A percentile compares a stretch with the other conserved stretches of the same genome.
Evolutionary conservation across 352 stramenopile species (phyloP).

Genomic region (Phytophthora citrophthora): DNA sequence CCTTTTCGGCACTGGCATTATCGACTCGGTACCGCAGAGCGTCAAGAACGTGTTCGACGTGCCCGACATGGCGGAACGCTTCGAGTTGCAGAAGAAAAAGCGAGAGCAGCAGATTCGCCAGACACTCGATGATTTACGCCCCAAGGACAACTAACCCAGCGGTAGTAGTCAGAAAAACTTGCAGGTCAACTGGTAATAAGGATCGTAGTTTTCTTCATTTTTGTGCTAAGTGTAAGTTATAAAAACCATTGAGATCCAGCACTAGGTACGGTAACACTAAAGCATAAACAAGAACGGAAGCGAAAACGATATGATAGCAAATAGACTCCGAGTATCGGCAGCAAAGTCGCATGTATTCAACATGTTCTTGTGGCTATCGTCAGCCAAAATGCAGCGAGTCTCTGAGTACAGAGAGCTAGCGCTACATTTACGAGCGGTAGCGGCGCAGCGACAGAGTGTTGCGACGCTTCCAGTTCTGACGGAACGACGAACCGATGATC

Average conservation of each 20-base stretch:
- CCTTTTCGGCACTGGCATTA: conserved; percentile 81
- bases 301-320: conserved; percentile 8
- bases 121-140: conserved; percentile 75
- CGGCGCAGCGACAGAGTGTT: conserved; percentile 98
- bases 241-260: no score
- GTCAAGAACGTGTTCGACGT: conserved; percentile 74
- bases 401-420: conserved; percentile 28
- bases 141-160: conserved; percentile 57
- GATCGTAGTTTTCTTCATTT: not conserved
- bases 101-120: conserved; percentile 76
- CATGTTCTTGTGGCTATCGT: conserved; percentile 30
- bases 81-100: conserved; percentile 75
- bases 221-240: not conserved
- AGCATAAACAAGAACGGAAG: not conserved
- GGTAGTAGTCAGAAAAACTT: conserved; percentile 1
- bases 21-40: conserved; percentile 68
- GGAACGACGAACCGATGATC: conserved; percentile 97
- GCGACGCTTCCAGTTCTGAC: conserved; percentile 98
- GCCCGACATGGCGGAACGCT: conserved; percentile 70
- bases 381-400: conserved; percentile 36
- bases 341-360: conserved; percentile 55
- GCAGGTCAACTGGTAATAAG: not conserved
- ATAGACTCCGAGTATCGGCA: conserved; percentile 32
- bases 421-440: conserved; percentile 94
- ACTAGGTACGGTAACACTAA: no score